Evolutionary conservation across 2,329 filamentous ascomycete genomes (phyloP).

Genomic region (Neophaeococcomyces aloes): DNA sequence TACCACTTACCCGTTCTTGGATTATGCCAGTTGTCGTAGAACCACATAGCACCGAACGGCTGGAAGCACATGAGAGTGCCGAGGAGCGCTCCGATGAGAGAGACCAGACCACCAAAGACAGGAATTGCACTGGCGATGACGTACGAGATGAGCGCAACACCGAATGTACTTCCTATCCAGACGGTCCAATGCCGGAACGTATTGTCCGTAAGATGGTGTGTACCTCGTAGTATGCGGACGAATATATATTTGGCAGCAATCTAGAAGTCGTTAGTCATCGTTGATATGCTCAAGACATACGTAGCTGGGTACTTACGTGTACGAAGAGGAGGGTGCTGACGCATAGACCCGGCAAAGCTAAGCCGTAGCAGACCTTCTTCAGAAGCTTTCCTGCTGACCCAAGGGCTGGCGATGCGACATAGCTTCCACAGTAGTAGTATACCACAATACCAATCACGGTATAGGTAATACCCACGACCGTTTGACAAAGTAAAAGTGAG

Average conservation of each 20-base stretch:
- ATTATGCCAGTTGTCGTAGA: conserved; percentile 37
- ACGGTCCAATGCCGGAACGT: conserved; percentile 42
- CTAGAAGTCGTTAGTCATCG: not conserved
- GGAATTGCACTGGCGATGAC: conserved; percentile 61
- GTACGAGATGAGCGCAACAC: conserved; percentile 52
- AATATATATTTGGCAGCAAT: conserved; percentile 55
- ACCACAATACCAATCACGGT: conserved; percentile 56
- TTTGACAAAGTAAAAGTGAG: conserved; percentile 52
- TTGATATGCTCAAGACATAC: not conserved
- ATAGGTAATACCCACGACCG: conserved; percentile 51
- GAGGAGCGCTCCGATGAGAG: conserved; percentile 53
- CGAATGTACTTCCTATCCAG: conserved; percentile 49
- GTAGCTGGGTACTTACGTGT: conserved; percentile 45
- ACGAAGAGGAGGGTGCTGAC: conserved; percentile 62
- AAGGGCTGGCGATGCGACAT: conserved; percentile 56
- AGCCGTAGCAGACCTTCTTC: conserved; percentile 55
- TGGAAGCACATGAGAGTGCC: conserved; percentile 43
- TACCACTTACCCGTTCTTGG: conserved; percentile 28
- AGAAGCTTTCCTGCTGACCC: conserved; percentile 49
- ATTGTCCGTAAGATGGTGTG: conserved; percentile 36
- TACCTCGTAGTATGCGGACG: conserved; percentile 46
- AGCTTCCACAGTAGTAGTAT: conserved; percentile 54
- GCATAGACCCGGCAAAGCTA: conserved; percentile 60
- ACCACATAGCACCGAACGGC: conserved; percentile 42
- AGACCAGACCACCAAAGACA: conserved; percentile 57